Conservation (phyloP, 345 rosid species). For the Linum usitatissimum region DNA sequence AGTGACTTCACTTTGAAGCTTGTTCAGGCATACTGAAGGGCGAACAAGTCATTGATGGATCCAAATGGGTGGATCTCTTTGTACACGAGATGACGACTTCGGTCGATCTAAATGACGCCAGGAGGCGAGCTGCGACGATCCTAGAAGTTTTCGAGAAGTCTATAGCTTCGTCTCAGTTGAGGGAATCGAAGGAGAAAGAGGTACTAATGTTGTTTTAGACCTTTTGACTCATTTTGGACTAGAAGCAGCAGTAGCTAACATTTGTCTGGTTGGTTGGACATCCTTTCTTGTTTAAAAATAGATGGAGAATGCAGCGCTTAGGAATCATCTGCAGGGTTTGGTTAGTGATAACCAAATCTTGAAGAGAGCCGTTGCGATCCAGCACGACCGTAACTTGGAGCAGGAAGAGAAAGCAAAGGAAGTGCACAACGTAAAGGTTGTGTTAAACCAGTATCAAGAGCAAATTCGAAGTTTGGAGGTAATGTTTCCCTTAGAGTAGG, state of each 20-base stretch:
- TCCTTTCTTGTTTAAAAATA: constrained; percentile 6
- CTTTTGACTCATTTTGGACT: background rate
- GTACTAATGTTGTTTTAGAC: background rate
- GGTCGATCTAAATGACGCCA: constrained; percentile 30
- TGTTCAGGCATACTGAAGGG: constrained; percentile 16
- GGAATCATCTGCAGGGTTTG: constrained; percentile 31
- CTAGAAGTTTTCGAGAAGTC: constrained; percentile 35
- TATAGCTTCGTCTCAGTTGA: constrained; percentile 17
- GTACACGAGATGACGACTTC: constrained; percentile 37
- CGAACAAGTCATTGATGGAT: constrained; percentile 19
- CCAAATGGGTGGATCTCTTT: constrained; percentile 42
- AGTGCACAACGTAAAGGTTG: constrained; percentile 27
- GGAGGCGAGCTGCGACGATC: constrained; percentile 27
- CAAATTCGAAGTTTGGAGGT: constrained; percentile 41
- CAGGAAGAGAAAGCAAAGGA: constrained; percentile 37
- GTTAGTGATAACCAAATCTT: constrained; percentile 39
- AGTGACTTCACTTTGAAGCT: background rate
- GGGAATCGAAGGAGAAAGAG: constrained; percentile 30
- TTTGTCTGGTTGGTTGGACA: background rate
- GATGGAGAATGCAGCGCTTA: constrained; percentile 33
- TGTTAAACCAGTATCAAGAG: constrained; percentile 37
- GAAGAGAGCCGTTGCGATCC: constrained; percentile 37
- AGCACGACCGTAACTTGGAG: constrained; percentile 34
- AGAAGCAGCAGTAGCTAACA: background rate
- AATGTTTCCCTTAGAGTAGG: background rate